A percentile compares a stretch with the other conserved stretches of the same genome.
These are phyloP conservation scores for Skeletonema grethae DNA, from an alignment of 108 stramenopile species.

Conservation along the genomic window DNA sequence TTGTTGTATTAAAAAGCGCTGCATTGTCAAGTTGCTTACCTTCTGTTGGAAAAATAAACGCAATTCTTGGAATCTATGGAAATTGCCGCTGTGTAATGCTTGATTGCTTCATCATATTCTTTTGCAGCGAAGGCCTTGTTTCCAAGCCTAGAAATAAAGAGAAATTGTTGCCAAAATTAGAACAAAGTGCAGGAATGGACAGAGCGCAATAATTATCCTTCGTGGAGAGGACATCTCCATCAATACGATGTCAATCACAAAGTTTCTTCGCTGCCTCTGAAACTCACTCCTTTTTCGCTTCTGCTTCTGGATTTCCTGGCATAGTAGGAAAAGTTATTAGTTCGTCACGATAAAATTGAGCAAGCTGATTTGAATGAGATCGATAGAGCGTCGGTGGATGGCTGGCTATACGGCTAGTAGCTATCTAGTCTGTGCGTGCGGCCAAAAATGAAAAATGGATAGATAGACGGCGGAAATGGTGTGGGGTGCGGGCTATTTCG, in stretches of 20 bases:
- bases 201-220: background rate
- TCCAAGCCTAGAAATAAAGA: constrained; percentile 66
- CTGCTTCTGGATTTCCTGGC: constrained; percentile 44
- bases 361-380: background rate
- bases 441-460: too few species aligned
- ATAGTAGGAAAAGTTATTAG: background rate
- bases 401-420: too few species aligned
- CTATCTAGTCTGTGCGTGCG: too few species aligned
- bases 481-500: background rate
- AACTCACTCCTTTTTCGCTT: constrained; percentile 55
- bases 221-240: background rate
- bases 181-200: background rate
- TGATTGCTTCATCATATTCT: constrained; percentile 84
- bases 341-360: background rate
- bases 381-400: too few species aligned
- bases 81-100: constrained; percentile 89
- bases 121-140: constrained; percentile 85
- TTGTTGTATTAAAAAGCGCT: background rate
- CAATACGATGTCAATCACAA: background rate
- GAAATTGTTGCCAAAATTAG: background rate
- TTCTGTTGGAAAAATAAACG: constrained; percentile 91
- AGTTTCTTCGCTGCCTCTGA: constrained; percentile 1
- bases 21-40: constrained; percentile 46
- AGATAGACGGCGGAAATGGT: too few species aligned
- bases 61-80: constrained; percentile 85